Conservation (phyloP, 2,329 filamentous ascomycete species). For the Gnomoniopsis sp. region DNA sequence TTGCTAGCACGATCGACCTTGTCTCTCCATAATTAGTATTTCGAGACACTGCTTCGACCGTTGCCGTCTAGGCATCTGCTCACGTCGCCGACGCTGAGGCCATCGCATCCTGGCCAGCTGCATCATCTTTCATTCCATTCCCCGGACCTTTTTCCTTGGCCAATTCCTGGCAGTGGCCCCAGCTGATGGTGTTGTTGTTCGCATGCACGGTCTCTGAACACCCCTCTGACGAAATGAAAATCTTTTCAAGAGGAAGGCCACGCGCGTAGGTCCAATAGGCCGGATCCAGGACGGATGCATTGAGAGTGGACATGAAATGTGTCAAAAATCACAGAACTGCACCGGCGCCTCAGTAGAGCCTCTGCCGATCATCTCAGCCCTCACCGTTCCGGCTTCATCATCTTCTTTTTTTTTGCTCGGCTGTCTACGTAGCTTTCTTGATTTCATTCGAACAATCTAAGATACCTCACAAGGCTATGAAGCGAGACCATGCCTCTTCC, state of each 20-base stretch:
- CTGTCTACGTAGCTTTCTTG: not conserved
- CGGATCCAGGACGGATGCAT: too few species aligned
- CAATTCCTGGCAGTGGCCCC: slow-evolving; percentile 7
- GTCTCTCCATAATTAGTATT: slow-evolving; percentile 1
- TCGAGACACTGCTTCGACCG: not conserved
- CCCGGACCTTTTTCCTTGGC: slow-evolving; percentile 10
- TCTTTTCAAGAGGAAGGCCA: too few species aligned
- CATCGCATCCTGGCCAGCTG: not conserved
- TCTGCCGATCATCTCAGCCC: too few species aligned
- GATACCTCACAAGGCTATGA: not conserved
- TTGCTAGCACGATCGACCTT: slow-evolving; percentile 2
- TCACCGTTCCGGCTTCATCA: not conserved
- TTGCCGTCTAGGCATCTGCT: slow-evolving; percentile 1
- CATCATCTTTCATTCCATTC: not conserved
- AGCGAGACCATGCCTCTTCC: not conserved
- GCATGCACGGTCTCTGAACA: not conserved
- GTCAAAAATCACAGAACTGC: too few species aligned
- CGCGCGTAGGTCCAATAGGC: too few species aligned
- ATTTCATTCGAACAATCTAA: not conserved
- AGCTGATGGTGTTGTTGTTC: not conserved
- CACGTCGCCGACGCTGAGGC: slow-evolving; percentile 1
- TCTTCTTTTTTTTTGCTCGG: not conserved
- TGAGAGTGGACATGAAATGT: too few species aligned
- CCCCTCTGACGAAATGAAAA: too few species aligned
- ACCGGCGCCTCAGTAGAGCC: too few species aligned